A percentile compares a stretch with the other conserved stretches of the same genome.
Conservation (phyloP, 495 filamentous ascomycete genomes). For the Hypoxylon trugodes region DNA sequence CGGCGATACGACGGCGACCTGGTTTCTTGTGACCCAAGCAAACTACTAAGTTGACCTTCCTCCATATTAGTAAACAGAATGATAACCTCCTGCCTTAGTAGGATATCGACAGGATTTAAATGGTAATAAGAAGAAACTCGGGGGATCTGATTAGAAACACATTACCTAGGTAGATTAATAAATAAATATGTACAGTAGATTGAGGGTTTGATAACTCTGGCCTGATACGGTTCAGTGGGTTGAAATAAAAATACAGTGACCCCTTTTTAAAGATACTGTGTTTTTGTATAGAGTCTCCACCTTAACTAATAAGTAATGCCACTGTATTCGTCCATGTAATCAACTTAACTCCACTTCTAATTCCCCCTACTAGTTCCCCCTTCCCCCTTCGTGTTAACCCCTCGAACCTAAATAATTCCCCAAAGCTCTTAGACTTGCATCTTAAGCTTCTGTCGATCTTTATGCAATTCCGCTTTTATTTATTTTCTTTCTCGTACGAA, state of each 20-base stretch:
- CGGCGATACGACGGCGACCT: slow-evolving; percentile 18
- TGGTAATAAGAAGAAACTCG: slow-evolving; percentile 1
- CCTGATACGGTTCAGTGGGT: too few species aligned
- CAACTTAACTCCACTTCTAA: too few species aligned
- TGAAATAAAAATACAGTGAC: background rate
- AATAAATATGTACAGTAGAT: too few species aligned
- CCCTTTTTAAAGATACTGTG: too few species aligned
- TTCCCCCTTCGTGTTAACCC: background rate
- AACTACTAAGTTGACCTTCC: background rate
- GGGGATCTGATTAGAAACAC: background rate
- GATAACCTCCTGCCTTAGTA: too few species aligned
- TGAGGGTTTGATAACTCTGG: background rate
- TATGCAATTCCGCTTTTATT: slow-evolving; percentile 6
- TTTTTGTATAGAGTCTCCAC: too few species aligned
- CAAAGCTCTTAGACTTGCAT: slow-evolving; percentile 4
- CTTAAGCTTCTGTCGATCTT: slow-evolving; percentile 13
- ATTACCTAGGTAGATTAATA: background rate
- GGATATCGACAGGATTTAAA: background rate
- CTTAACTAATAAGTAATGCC: too few species aligned
- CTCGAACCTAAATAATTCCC: slow-evolving; percentile 16
- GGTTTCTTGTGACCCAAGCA: slow-evolving; percentile 10
- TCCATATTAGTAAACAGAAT: background rate
- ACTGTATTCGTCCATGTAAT: too few species aligned
- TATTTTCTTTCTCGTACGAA: too few species aligned
- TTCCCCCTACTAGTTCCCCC: background rate